These are phyloP conservation scores for Athelia psychrophila DNA, from an alignment of 1,284 basidiomycete genomes.

Conservation along the genomic window DNA sequence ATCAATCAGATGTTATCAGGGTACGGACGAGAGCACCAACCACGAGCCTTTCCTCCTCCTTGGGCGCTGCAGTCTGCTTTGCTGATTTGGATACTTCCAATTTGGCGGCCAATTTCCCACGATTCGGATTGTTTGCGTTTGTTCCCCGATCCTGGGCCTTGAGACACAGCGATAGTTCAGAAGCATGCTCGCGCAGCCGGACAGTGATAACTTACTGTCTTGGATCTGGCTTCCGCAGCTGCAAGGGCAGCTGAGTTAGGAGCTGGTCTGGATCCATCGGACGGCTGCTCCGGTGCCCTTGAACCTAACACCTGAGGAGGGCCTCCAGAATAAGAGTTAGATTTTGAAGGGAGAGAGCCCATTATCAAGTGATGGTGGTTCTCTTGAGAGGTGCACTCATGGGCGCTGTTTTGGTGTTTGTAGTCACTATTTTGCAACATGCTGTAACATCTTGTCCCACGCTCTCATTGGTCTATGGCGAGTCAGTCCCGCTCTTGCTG, in stretches of 20 bases:
- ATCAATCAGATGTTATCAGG: neutral
- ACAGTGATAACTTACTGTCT: slow-evolving; percentile 45
- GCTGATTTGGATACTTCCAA: slow-evolving; percentile 46
- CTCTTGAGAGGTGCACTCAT: slow-evolving; percentile 21
- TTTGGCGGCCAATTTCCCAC: slow-evolving; percentile 59
- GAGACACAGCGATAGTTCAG: slow-evolving; percentile 10
- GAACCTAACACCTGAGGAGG: slow-evolving; percentile 53
- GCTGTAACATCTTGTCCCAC: no score
- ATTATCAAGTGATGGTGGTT: slow-evolving; percentile 32
- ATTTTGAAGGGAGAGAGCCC: slow-evolving; percentile 71
- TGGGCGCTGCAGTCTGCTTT: slow-evolving; percentile 44
- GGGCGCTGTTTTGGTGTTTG: slow-evolving; percentile 5
- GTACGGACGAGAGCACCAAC: slow-evolving; percentile 27
- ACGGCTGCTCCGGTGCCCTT: slow-evolving; percentile 22
- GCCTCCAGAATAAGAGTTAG: slow-evolving; percentile 44
- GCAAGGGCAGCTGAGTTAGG: slow-evolving; percentile 62
- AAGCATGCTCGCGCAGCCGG: neutral
- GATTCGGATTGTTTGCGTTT: slow-evolving; percentile 59
- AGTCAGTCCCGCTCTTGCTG: no score
- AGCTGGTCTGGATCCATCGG: slow-evolving; percentile 33
- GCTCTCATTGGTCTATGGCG: no score
- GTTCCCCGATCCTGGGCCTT: slow-evolving; percentile 60
- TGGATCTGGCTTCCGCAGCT: slow-evolving; percentile 64
- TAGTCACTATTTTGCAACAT: no score
- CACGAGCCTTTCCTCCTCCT: slow-evolving; percentile 59